A percentile compares a stretch with the other conserved stretches of the same genome.
These are phyloP conservation scores for Trichoderma pleuroti DNA, from an alignment of 2,329 filamentous ascomycete genomes.

Conservation along the genomic window DNA sequence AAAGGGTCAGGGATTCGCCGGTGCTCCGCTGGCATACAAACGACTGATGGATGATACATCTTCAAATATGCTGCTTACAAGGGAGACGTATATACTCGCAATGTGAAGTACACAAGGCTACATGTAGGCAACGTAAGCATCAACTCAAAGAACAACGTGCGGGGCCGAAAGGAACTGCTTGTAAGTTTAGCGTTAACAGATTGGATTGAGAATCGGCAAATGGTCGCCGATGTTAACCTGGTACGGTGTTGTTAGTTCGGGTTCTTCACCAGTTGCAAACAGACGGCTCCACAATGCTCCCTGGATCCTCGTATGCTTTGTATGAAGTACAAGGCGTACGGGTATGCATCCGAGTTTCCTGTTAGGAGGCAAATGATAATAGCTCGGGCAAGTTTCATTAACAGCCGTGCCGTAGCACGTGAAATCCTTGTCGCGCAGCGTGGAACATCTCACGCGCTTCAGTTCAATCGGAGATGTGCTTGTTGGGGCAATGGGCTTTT, in stretches of 20 bases:
- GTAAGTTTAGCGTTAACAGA: neutral
- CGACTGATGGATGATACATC: neutral
- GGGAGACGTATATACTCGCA: neutral
- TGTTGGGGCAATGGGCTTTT: neutral
- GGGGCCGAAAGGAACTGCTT: neutral
- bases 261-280: neutral
- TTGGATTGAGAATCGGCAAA: neutral
- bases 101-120: neutral
- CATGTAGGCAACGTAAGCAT: neutral
- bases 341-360: neutral
- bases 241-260: neutral
- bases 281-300: neutral
- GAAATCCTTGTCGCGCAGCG: neutral
- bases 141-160: rapidly evolving
- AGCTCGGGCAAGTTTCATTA: neutral
- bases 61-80: neutral
- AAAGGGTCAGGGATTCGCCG: neutral
- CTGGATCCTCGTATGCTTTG: neutral
- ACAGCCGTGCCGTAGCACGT: rapidly evolving
- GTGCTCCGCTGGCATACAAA: neutral
- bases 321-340: neutral
- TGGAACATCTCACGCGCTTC: neutral
- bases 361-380: neutral
- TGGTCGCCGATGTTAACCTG: neutral
- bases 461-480: neutral